phyloP scores from a whole-genome alignment of 2,329 filamentous ascomycete species.

The Zasmidium cellare region DNA sequence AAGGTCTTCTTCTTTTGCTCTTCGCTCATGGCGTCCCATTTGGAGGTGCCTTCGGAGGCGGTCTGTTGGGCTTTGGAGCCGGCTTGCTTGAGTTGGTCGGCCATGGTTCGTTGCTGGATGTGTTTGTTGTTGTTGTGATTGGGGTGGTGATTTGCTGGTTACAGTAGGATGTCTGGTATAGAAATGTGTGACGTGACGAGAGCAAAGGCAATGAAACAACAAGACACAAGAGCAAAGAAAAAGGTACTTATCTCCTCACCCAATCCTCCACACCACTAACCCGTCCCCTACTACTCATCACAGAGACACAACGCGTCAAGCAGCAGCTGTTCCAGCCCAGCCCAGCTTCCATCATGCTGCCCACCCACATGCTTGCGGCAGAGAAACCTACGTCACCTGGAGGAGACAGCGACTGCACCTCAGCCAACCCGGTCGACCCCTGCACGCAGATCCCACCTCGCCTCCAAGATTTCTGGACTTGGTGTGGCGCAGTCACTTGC shows the following conservation, averaged over 20 bases:
- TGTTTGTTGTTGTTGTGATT: not conserved
- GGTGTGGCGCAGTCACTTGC: constrained; percentile 5
- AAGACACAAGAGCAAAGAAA: not conserved
- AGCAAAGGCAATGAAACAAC: no score
- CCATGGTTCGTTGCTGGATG: constrained; percentile 8
- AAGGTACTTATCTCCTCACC: not conserved
- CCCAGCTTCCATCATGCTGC: no score
- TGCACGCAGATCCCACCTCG: constrained; percentile 3
- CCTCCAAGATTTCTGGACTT: not conserved
- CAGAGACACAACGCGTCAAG: no score
- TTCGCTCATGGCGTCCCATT: constrained; percentile 37
- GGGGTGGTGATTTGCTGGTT: not conserved
- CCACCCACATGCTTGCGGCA: not conserved
- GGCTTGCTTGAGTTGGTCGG: constrained; percentile 23
- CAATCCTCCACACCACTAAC: no score
- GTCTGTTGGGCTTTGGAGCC: constrained; percentile 17
- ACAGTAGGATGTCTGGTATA: no score
- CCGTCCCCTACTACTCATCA: not conserved
- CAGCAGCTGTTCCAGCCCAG: no score
- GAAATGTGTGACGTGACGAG: no score
- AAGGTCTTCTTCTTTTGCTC: constrained; percentile 37
- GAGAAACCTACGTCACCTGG: constrained; percentile 3
- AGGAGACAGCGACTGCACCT: not conserved
- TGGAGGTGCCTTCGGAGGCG: constrained; percentile 24
- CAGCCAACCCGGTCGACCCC: constrained; percentile 2